Evolutionary conservation across 257 asterid genomes (phyloP).

Genomic region (Fraxinus quadrangulata): DNA sequence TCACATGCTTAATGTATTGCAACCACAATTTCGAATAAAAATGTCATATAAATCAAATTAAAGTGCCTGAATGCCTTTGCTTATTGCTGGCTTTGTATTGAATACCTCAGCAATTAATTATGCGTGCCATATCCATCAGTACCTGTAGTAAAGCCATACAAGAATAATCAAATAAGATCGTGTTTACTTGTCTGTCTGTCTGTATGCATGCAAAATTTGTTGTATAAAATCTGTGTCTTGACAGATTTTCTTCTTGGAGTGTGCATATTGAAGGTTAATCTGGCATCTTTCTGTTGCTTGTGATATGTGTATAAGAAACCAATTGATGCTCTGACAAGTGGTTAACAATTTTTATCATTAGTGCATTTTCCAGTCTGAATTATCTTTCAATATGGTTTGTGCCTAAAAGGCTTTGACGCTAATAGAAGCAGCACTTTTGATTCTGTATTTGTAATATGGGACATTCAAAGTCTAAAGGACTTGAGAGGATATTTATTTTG

Average conservation of each 20-base stretch:
- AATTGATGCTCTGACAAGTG: too few species aligned
- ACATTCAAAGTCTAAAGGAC: too few species aligned
- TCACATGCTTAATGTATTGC: neutral
- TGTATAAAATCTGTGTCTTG: neutral
- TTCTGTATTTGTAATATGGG: too few species aligned
- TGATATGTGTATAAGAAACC: too few species aligned
- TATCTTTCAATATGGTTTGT: too few species aligned
- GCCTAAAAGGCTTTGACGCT: too few species aligned
- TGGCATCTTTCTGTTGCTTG: neutral
- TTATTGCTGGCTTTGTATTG: neutral
- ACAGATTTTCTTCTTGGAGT: neutral
- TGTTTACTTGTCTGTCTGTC: neutral
- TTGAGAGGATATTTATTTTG: too few species aligned
- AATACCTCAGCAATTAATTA: neutral
- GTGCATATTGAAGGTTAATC: neutral
- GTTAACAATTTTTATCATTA: too few species aligned
- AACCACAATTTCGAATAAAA: neutral
- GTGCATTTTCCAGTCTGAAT: too few species aligned
- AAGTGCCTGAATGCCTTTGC: neutral
- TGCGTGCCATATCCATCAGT: neutral
- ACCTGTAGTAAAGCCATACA: constrained; percentile 4
- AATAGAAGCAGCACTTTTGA: too few species aligned
- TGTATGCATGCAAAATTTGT: neutral
- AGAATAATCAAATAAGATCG: neutral
- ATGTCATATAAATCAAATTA: neutral